Conservation (phyloP, 257 asterid species). For the Echium plantagineum region DNA sequence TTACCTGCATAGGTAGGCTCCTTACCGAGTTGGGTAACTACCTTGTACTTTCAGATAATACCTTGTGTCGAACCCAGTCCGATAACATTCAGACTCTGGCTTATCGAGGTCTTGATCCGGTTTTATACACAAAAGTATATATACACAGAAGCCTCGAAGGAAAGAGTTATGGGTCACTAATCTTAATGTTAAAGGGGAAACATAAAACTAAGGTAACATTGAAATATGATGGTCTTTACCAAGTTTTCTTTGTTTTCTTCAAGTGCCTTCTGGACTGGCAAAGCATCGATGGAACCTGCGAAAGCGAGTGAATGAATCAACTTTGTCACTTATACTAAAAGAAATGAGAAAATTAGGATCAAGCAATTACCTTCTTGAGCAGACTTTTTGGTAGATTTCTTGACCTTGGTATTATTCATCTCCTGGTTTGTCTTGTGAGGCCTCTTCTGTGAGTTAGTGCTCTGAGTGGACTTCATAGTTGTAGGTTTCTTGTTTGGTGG, state of each 20-base stretch:
- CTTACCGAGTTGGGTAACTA: too few relatives aligned
- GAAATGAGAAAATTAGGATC: background rate
- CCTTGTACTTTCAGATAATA: too few relatives aligned
- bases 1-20: too few relatives aligned
- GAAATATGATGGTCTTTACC: constrained; percentile 22
- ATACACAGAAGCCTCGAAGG: too few relatives aligned
- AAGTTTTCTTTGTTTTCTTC: constrained; percentile 76
- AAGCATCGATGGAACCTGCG: constrained; percentile 33
- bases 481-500: constrained; percentile 27
- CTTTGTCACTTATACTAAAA: too few relatives aligned
- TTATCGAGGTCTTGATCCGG: too few relatives aligned
- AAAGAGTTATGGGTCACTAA: too few relatives aligned
- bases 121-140: too few relatives aligned
- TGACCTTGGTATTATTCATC: constrained; percentile 23
- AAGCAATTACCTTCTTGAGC: constrained; percentile 37
- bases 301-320: constrained; percentile 5
- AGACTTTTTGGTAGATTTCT: constrained; percentile 48
- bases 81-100: too few relatives aligned
- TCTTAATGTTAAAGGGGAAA: too few relatives aligned
- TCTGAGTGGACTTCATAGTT: constrained; percentile 26
- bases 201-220: background rate
- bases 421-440: constrained; percentile 51
- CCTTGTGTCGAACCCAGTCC: too few relatives aligned
- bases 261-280: constrained; percentile 28
- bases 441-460: constrained; percentile 34